These are phyloP conservation scores for Chaetomium cochliodes DNA, from an alignment of 495 filamentous ascomycete species.

Conservation along the genomic window DNA sequence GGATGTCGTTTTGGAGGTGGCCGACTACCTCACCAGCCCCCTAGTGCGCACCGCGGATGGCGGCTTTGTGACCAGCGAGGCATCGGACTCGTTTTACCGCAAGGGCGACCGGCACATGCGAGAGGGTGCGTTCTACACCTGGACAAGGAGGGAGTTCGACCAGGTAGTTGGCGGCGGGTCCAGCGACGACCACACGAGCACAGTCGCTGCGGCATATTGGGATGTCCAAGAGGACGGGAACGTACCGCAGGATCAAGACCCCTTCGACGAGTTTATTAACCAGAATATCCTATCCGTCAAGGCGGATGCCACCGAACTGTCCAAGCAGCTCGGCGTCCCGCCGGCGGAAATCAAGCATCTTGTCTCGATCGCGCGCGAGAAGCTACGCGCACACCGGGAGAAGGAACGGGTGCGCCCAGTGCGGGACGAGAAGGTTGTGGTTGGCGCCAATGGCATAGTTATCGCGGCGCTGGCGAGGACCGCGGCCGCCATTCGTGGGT, in stretches of 20 bases:
- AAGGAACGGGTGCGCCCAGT: slow-evolving; percentile 74
- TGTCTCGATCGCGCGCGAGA: slow-evolving; percentile 65
- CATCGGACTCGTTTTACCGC: slow-evolving; percentile 81
- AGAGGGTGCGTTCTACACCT: slow-evolving; percentile 94
- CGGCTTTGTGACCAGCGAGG: slow-evolving; percentile 86
- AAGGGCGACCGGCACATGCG: slow-evolving; percentile 78
- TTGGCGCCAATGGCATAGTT: slow-evolving; percentile 84
- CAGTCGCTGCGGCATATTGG: slow-evolving; percentile 80
- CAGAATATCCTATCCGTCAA: slow-evolving; percentile 58
- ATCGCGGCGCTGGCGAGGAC: slow-evolving; percentile 79
- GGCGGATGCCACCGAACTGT: slow-evolving; percentile 61
- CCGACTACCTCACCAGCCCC: slow-evolving; percentile 72
- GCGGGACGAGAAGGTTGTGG: slow-evolving; percentile 88
- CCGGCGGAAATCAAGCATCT: slow-evolving; percentile 69
- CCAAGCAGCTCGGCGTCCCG: slow-evolving; percentile 73
- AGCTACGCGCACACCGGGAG: slow-evolving; percentile 70
- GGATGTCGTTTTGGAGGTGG: slow-evolving; percentile 77
- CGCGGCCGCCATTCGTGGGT: slow-evolving; percentile 60
- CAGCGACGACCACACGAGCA: slow-evolving; percentile 56
- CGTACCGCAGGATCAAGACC: slow-evolving; percentile 77
- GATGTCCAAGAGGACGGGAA: slow-evolving; percentile 87
- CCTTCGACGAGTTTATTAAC: slow-evolving; percentile 91
- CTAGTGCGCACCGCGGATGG: slow-evolving; percentile 65
- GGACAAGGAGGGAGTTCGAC: slow-evolving; percentile 86
- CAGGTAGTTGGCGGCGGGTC: slow-evolving; percentile 59